phyloP scores from a whole-genome alignment of 495 filamentous ascomycete genomes.

The Aspergillus leporis region DNA sequence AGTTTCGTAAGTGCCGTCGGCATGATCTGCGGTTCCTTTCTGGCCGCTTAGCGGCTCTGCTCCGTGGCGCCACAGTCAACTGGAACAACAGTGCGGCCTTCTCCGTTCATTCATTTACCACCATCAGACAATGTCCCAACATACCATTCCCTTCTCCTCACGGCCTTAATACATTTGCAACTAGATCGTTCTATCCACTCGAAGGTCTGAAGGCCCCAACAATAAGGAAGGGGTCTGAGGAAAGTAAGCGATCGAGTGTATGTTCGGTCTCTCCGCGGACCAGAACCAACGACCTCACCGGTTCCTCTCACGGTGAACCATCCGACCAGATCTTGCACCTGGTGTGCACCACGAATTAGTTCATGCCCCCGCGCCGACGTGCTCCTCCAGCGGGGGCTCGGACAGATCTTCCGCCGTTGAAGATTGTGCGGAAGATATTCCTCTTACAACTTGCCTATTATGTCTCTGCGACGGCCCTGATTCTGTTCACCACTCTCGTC shows the following conservation, averaged over 20 bases:
- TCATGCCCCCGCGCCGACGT: conserved; percentile 75
- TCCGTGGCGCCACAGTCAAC: conserved; percentile 1
- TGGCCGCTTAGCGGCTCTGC: conserved; percentile 4
- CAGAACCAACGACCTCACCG: not conserved
- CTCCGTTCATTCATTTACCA: not conserved
- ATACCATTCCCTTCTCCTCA: not conserved
- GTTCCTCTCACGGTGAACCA: not conserved
- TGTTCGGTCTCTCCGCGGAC: not conserved
- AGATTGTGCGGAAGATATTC: conserved; percentile 83
- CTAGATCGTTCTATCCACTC: not conserved
- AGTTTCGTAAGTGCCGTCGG: not conserved
- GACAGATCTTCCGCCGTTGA: conserved; percentile 78
- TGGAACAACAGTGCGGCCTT: not conserved
- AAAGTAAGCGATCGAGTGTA: not conserved
- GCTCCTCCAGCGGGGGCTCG: conserved; percentile 78
- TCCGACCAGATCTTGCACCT: conserved; percentile 1
- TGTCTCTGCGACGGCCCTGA: conserved; percentile 67
- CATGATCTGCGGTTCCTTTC: conserved; percentile 1
- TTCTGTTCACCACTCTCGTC: conserved; percentile 86
- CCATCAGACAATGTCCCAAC: not conserved
- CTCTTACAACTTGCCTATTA: conserved; percentile 87
- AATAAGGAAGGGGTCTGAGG: not conserved
- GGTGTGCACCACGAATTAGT: conserved; percentile 21
- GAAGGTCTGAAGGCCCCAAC: not conserved
- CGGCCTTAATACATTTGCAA: not conserved